These are phyloP conservation scores for Eucalyptus polyanthemos DNA, from an alignment of 345 rosid genomes.

Conservation along the genomic window DNA sequence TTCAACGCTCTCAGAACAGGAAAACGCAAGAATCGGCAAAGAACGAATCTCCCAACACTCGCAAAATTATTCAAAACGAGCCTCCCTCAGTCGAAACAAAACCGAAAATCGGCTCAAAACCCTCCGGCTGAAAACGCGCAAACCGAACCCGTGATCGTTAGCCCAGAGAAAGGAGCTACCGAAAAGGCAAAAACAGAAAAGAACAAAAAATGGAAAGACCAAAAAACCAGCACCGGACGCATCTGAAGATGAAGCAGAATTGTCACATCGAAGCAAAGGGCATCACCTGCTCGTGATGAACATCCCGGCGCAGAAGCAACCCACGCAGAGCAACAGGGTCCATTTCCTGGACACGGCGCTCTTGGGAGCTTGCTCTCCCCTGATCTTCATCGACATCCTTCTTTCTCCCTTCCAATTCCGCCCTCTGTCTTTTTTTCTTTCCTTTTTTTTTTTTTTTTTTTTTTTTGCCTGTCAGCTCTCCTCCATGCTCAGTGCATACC, in stretches of 20 bases:
- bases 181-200: not conserved
- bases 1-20: not conserved
- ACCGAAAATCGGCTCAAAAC: not conserved
- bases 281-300: conserved; percentile 77
- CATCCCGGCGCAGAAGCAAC: conserved; percentile 75
- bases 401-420: not conserved
- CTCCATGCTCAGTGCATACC: not conserved
- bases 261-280: not conserved
- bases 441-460: too few relatives aligned
- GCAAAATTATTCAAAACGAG: not conserved
- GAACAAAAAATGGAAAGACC: not conserved
- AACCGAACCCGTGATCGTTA: not conserved
- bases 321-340: conserved; percentile 64
- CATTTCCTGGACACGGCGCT: conserved; percentile 56
- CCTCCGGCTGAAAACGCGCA: not conserved
- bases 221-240: not conserved
- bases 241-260: not conserved
- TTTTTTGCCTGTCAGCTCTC: not conserved
- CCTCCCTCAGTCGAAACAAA: not conserved
- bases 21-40: not conserved
- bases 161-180: not conserved
- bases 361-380: conserved; percentile 44
- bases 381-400: conserved; percentile 53
- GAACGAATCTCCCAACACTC: not conserved
- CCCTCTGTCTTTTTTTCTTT: not conserved